Base-by-base conservation (phyloP, 1,139 yeast genomes). In the Pichia norvegensis region DNA sequence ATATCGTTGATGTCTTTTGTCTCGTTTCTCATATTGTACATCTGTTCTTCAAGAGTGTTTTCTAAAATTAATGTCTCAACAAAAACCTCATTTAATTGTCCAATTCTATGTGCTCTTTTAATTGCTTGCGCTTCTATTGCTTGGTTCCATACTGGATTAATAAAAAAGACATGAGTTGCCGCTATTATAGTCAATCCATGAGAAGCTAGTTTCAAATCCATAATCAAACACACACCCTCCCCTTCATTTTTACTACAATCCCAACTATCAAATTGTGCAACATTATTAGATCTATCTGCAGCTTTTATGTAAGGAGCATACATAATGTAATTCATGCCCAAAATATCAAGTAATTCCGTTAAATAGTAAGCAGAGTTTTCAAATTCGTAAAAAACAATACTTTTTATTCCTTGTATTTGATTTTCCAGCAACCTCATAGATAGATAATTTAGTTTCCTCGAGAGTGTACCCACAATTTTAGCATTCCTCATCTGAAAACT, bases 41-140 rank as follows among this genome's bases (percentile, higher is more conserved):
- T 79, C 51, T 79, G 82, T 58, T 81, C 85, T 53, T 81, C 88
- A 44, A 81, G 64, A 0, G 87, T 80, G 4, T 74, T 81, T 44
- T 70, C 67, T 53, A 81, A 61, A 2, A 81, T 73, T 46, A 81
- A 63, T 0, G 87, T 81, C 55, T 81, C 88, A n/a, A 81, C 88
- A 55, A 62, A 64, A 0, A 77, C 81, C 16, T 74, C 74, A 2
- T 67, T 64, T 1, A 69, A 67, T 54, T 81, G 87, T 0, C 87
- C 87, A 56, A 81, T 81, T 60, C 87, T 71, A 61, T 81, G 87
- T 0, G 86, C 82, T 66, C 87, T 74, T 54, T 81, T 80, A 44
- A 81, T 79, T 0, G 86, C 86, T 54, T 81, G 87, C 0, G 86
- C 86, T 57, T 81, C 87, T 10, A 78, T 68, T 0, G 84, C 74